phyloP scores from a whole-genome alignment of 1,284 basidiomycete genomes.

The Malassezia psittaci region DNA sequence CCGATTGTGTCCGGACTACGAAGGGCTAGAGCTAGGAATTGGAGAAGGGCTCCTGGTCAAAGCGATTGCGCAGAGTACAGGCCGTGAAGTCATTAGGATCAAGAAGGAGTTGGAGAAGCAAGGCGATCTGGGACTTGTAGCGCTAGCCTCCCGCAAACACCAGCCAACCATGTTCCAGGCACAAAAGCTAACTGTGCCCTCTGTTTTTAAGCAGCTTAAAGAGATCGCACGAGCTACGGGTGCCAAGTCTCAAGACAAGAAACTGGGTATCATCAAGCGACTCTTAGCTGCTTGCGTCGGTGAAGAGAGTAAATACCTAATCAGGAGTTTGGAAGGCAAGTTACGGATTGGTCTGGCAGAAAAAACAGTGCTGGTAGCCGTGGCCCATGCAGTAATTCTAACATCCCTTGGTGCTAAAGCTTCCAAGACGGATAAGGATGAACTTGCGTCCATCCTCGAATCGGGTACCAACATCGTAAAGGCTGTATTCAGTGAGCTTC shows the following conservation, averaged over 20 bases:
- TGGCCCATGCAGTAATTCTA: slow-evolving; percentile 38
- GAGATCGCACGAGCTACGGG: slow-evolving; percentile 61
- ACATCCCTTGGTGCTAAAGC: slow-evolving; percentile 53
- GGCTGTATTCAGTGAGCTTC: slow-evolving; percentile 87
- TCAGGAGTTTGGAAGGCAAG: slow-evolving; percentile 91
- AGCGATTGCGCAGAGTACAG: slow-evolving; percentile 88
- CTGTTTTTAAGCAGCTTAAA: slow-evolving; percentile 53
- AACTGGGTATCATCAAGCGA: slow-evolving; percentile 89
- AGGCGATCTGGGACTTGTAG: slow-evolving; percentile 89
- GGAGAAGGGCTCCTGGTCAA: slow-evolving; percentile 91
- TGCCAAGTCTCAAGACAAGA: slow-evolving; percentile 56
- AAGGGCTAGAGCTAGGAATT: slow-evolving; percentile 89
- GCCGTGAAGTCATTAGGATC: slow-evolving; percentile 67
- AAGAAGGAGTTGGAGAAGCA: slow-evolving; percentile 87
- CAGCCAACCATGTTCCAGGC: slow-evolving; percentile 93
- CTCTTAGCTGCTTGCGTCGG: slow-evolving; percentile 80
- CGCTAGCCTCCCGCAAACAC: slow-evolving; percentile 81
- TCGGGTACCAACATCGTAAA: slow-evolving; percentile 71
- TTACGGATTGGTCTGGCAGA: slow-evolving; percentile 94
- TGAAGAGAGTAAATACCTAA: slow-evolving; percentile 85
- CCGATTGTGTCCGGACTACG: slow-evolving; percentile 87
- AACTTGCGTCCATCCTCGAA: slow-evolving; percentile 65
- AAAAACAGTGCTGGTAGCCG: slow-evolving; percentile 56
- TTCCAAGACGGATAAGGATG: slow-evolving; percentile 55
- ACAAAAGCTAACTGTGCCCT: slow-evolving; percentile 74